These are phyloP conservation scores for Gyromitra esculenta DNA, from an alignment of 2,329 filamentous ascomycete species.

Conservation along the genomic window DNA sequence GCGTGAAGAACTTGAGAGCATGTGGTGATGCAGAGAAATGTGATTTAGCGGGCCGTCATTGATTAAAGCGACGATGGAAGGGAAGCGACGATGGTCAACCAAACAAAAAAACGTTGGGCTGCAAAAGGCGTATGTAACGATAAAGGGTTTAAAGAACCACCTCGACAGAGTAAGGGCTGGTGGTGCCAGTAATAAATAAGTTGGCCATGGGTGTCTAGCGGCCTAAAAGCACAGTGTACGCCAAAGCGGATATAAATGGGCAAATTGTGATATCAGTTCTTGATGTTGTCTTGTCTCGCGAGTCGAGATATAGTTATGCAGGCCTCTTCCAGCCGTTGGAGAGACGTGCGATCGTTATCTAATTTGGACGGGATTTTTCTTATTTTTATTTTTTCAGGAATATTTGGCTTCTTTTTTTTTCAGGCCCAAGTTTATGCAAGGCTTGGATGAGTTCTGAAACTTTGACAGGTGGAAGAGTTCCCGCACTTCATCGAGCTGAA, in stretches of 20 bases:
- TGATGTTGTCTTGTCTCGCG: background rate
- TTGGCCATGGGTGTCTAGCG: background rate
- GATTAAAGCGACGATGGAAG: background rate
- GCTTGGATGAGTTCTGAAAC: background rate
- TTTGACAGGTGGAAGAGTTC: background rate
- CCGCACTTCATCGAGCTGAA: background rate
- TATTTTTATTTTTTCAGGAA: background rate
- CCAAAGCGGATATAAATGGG: background rate
- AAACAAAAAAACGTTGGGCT: background rate
- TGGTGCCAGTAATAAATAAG: background rate
- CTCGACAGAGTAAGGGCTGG: background rate
- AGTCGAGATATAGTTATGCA: background rate
- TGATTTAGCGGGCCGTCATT: background rate
- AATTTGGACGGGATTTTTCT: background rate
- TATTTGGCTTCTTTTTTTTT: background rate
- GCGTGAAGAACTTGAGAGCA: background rate
- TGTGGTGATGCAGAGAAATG: background rate
- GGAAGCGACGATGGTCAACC: background rate
- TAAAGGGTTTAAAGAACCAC: background rate
- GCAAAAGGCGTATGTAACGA: background rate
- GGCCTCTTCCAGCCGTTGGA: background rate
- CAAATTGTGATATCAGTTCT: background rate
- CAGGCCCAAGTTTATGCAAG: background rate
- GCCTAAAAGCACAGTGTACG: constrained; percentile 1
- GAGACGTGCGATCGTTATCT: background rate